phyloP scores from a whole-genome alignment of 805 yeast genomes.

The Candida pini region DNA sequence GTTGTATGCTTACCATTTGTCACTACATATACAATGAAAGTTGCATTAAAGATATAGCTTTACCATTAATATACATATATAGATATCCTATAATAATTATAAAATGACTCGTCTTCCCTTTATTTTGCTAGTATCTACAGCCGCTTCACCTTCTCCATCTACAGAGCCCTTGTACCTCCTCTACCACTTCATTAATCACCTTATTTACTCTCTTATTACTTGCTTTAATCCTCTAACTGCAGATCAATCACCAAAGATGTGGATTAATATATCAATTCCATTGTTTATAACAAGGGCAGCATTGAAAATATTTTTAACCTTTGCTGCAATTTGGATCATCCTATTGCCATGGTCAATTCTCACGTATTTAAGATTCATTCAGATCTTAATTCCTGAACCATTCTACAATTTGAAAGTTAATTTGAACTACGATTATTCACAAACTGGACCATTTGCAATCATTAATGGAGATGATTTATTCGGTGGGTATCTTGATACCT shows the following conservation, averaged over 20 bases:
- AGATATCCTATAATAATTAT: too few relatives aligned
- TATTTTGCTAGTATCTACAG: too few relatives aligned
- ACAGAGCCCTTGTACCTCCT: neutral
- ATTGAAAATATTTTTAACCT: slow-evolving; percentile 11
- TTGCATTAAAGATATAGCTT: slow-evolving; percentile 35
- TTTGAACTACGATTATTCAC: slow-evolving; percentile 18
- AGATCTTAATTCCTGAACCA: slow-evolving; percentile 24
- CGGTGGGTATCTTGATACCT: slow-evolving; percentile 5
- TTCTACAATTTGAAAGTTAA: slow-evolving; percentile 8
- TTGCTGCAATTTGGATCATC: slow-evolving; percentile 16
- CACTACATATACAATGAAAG: slow-evolving; percentile 61
- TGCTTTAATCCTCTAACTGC: too few relatives aligned
- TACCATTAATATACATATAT: neutral
- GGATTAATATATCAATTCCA: slow-evolving; percentile 19
- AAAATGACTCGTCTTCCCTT: too few relatives aligned
- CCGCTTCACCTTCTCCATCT: neutral
- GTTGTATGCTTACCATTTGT: slow-evolving; percentile 69
- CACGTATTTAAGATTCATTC: slow-evolving; percentile 27
- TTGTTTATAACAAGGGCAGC: slow-evolving; percentile 17
- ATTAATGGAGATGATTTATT: slow-evolving; percentile 16
- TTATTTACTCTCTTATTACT: too few relatives aligned
- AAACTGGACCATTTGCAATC: slow-evolving; percentile 19
- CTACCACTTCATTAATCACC: neutral
- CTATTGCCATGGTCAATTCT: slow-evolving; percentile 29
- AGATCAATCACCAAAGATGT: too few relatives aligned